Conservation (phyloP, 805 yeast species). For the Groenewaldozyma salmanticensis region DNA sequence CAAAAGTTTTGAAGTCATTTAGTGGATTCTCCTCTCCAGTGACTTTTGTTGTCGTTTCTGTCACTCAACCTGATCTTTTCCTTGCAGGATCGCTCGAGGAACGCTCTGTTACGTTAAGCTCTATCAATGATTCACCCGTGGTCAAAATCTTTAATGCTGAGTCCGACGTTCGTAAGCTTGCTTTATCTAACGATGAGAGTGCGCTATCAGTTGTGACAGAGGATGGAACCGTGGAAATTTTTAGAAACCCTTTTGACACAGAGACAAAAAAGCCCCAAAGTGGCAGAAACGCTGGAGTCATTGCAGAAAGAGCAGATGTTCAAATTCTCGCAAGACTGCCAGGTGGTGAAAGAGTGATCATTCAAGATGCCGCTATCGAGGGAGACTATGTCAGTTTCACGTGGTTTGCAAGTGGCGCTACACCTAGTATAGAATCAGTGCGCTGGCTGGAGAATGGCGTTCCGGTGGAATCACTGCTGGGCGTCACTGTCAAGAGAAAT, state of each 20-base stretch:
- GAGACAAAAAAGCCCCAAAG: conserved; percentile 2
- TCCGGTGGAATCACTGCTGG: background rate
- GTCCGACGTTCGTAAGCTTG: conserved; percentile 43
- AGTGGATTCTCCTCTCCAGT: conserved; percentile 76
- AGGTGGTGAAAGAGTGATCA: conserved; percentile 7
- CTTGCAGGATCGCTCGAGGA: conserved; percentile 70
- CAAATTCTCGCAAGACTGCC: conserved; percentile 5
- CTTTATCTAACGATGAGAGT: conserved; percentile 17
- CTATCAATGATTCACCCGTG: conserved; percentile 37
- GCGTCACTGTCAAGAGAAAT: conserved; percentile 7
- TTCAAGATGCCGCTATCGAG: conserved; percentile 9
- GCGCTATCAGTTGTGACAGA: conserved; percentile 54
- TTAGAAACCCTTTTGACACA: conserved; percentile 40
- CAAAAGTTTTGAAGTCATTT: conserved; percentile 38
- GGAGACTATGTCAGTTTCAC: conserved; percentile 11
- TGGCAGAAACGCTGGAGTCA: conserved; percentile 4
- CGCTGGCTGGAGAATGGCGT: conserved; percentile 4
- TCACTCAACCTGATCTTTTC: conserved; percentile 34
- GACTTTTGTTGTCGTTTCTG: conserved; percentile 34
- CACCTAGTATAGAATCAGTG: conserved; percentile 26
- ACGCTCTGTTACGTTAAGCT: conserved; percentile 67
- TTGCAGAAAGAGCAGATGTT: conserved; percentile 2
- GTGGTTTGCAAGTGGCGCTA: conserved; percentile 27
- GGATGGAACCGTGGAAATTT: conserved; percentile 64
- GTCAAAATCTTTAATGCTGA: conserved; percentile 59